phyloP scores from a whole-genome alignment of 345 rosid genomes.

The Salix suchowensis region DNA sequence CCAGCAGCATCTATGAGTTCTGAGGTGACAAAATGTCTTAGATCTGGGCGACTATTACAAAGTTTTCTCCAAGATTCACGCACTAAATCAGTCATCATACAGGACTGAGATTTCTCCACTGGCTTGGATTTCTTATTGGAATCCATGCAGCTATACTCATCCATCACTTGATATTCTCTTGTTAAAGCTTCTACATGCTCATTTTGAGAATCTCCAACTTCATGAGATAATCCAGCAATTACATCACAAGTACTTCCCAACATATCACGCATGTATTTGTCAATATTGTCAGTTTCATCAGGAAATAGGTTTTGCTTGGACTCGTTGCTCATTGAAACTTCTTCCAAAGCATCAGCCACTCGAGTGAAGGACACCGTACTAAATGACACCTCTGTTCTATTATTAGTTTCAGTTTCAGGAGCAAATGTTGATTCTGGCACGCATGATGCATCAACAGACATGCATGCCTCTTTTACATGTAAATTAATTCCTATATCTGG shows the following conservation, averaged over 20 bases:
- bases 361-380: slow-evolving; percentile 34
- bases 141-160: slow-evolving; percentile 82
- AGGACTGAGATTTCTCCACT: slow-evolving; percentile 22
- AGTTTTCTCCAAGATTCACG: slow-evolving; percentile 70
- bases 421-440: slow-evolving; percentile 84
- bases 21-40: slow-evolving; percentile 42
- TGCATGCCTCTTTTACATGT: slow-evolving; percentile 28
- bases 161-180: slow-evolving; percentile 56
- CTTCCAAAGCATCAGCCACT: slow-evolving; percentile 39
- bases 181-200: slow-evolving; percentile 28
- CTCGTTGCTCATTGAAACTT: slow-evolving; percentile 42
- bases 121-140: slow-evolving; percentile 37
- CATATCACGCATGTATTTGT: slow-evolving; percentile 27
- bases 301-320: slow-evolving; percentile 26
- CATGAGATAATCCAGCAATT: slow-evolving; percentile 37
- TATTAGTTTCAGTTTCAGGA: slow-evolving; percentile 66
- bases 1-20: slow-evolving; percentile 53
- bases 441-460: slow-evolving; percentile 54
- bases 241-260: slow-evolving; percentile 32
- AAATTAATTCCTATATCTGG: slow-evolving; percentile 31
- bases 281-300: slow-evolving; percentile 21
- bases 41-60: slow-evolving; percentile 31
- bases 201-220: slow-evolving; percentile 45
- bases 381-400: slow-evolving; percentile 42
- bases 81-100: slow-evolving; percentile 32